These are phyloP conservation scores for Madurella fahalii DNA, from an alignment of 2,329 filamentous ascomycete species.

Conservation along the genomic window DNA sequence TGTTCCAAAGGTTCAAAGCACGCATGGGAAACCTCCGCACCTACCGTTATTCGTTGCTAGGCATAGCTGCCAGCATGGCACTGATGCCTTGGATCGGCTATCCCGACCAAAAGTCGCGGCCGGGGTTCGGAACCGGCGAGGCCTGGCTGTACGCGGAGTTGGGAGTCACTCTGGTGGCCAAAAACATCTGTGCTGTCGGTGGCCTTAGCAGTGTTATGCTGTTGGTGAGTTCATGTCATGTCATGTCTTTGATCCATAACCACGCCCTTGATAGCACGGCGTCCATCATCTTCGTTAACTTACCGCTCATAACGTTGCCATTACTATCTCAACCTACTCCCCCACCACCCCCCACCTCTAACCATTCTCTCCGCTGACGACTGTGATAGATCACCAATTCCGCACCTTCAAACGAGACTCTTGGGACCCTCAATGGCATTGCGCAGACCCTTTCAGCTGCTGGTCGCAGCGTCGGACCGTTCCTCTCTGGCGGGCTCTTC, in stretches of 20 bases:
- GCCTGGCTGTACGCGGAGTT: constrained; percentile 75
- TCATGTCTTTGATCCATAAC: too few species aligned
- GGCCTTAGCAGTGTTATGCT: constrained; percentile 86
- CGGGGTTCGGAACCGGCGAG: constrained; percentile 59
- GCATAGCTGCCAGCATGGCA: constrained; percentile 77
- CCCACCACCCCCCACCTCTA: neutral
- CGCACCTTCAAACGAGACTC: constrained; percentile 75
- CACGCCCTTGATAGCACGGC: too few species aligned
- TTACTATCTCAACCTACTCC: neutral
- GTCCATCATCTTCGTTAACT: too few species aligned
- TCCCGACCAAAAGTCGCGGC: constrained; percentile 52
- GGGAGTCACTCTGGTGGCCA: constrained; percentile 75
- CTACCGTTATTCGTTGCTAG: constrained; percentile 73
- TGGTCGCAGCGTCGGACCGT: constrained; percentile 82
- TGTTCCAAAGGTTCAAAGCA: constrained; percentile 75
- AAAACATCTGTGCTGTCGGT: constrained; percentile 85
- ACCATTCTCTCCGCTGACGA: neutral
- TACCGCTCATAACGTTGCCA: too few species aligned
- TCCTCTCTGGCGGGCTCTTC: constrained; percentile 83
- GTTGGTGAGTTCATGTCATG: constrained; percentile 55
- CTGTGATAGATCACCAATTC: constrained; percentile 81
- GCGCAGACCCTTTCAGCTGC: constrained; percentile 91
- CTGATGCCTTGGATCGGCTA: constrained; percentile 90
- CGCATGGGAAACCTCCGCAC: constrained; percentile 80
- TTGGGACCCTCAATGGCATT: constrained; percentile 88